Percentiles rank a stretch among this genome's conserved stretches.
These are phyloP conservation scores for Diaporthe citrichinensis DNA, from an alignment of 2,329 filamentous ascomycete genomes.

Conservation along the genomic window DNA sequence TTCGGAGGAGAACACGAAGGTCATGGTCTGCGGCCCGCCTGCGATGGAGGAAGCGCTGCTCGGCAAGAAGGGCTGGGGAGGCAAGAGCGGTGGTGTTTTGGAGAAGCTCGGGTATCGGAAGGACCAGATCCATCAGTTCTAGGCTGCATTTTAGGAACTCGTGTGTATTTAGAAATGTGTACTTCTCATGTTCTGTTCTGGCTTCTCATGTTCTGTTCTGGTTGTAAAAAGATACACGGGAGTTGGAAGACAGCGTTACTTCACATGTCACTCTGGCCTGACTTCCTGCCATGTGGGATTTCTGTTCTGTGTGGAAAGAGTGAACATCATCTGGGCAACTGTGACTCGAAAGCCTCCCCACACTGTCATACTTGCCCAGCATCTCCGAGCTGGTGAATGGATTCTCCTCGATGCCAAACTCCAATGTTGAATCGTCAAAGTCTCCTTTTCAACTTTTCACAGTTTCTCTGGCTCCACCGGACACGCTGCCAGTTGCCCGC, in stretches of 20 bases:
- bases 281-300: background rate
- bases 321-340: background rate
- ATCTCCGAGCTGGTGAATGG: no score
- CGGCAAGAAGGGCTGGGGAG: constrained; percentile 53
- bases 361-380: background rate
- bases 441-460: background rate
- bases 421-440: no score
- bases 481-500: no score
- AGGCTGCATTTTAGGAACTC: background rate
- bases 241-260: background rate
- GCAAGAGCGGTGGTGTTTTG: constrained; percentile 64
- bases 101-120: constrained; percentile 69
- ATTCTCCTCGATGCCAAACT: background rate
- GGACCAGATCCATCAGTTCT: constrained; percentile 71
- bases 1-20: constrained; percentile 61
- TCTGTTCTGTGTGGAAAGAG: background rate
- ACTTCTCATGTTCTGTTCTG: background rate
- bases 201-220: background rate
- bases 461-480: no score
- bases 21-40: constrained; percentile 79
- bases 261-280: background rate
- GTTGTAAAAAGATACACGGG: background rate
- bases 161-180: background rate
- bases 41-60: constrained; percentile 73
- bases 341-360: background rate